Evolutionary conservation across 2,329 filamentous ascomycete species (phyloP).

Genomic region (Acephala macrosclerotiorum): DNA sequence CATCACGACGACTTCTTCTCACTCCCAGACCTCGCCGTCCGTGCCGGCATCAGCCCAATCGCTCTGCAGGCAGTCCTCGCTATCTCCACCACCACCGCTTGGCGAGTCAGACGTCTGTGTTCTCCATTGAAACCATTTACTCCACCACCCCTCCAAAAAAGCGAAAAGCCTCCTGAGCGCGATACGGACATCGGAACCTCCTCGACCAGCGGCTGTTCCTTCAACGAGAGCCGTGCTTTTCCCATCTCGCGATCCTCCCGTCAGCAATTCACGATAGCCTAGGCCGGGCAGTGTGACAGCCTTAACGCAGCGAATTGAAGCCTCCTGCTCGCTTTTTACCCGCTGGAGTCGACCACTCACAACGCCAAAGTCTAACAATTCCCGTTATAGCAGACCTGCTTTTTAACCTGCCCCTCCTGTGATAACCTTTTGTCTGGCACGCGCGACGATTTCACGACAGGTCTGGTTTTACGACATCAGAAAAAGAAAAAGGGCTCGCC

Average conservation of each 20-base stretch:
- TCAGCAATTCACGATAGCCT: slow-evolving; percentile 21
- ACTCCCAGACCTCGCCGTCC: neutral
- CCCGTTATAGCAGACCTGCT: slow-evolving; percentile 31
- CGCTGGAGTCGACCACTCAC: slow-evolving; percentile 35
- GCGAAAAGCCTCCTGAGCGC: slow-evolving; percentile 7
- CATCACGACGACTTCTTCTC: neutral
- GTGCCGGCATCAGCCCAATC: slow-evolving; percentile 3
- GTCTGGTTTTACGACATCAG: slow-evolving; percentile 13
- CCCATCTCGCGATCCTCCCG: slow-evolving; percentile 8
- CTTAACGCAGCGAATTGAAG: slow-evolving; percentile 32
- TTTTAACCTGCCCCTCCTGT: slow-evolving; percentile 36
- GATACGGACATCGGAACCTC: neutral
- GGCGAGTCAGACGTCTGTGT: slow-evolving; percentile 21
- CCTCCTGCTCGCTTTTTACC: slow-evolving; percentile 28
- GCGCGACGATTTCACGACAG: slow-evolving; percentile 26
- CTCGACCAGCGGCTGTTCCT: neutral
- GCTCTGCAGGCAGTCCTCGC: slow-evolving; percentile 5
- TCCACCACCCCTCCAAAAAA: slow-evolving; percentile 13
- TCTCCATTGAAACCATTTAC: slow-evolving; percentile 12
- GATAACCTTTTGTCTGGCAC: slow-evolving; percentile 19
- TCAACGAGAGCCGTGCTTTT: neutral
- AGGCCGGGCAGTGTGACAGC: slow-evolving; percentile 25
- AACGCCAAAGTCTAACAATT: slow-evolving; percentile 30
- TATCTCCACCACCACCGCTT: neutral
- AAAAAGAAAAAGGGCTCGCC: slow-evolving; percentile 22